These are phyloP conservation scores for Metschnikowia gelsemii DNA, from an alignment of 805 yeast genomes.

Conservation along the genomic window DNA sequence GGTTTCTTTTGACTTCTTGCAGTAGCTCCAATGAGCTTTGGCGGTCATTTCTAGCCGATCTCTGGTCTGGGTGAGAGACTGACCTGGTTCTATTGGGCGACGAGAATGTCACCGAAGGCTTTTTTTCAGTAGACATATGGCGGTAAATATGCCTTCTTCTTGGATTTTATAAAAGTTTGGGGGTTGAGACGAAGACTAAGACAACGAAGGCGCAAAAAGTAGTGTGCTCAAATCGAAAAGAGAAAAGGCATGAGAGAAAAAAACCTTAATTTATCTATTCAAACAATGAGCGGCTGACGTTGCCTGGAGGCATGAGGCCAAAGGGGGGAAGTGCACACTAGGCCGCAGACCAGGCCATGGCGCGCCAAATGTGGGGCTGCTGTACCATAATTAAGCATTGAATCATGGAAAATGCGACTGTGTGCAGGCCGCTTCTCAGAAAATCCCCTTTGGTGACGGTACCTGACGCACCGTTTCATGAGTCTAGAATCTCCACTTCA, in stretches of 20 bases:
- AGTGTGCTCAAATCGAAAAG: neutral
- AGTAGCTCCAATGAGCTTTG: conserved; percentile 3
- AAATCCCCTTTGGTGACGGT: neutral
- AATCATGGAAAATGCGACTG: neutral
- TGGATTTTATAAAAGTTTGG: too few relatives aligned
- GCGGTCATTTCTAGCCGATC: conserved; percentile 2
- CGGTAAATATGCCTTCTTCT: too few relatives aligned
- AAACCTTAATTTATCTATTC: neutral
- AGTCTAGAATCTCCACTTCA: too few relatives aligned
- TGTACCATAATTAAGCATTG: neutral
- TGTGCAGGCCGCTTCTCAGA: neutral
- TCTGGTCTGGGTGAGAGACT: conserved; percentile 7
- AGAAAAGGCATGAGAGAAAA: neutral
- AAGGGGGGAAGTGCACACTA: conserved; percentile 1
- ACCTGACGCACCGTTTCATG: too few relatives aligned
- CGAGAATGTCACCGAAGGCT: conserved; percentile 1
- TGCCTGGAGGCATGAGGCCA: neutral
- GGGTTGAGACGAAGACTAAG: too few relatives aligned
- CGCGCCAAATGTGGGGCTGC: conserved; percentile 8
- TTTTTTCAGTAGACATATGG: too few relatives aligned
- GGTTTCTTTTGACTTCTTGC: conserved; percentile 22
- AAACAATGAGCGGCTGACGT: neutral
- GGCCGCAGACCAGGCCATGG: neutral
- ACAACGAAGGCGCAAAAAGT: neutral
- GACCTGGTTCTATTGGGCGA: conserved; percentile 10